These are phyloP conservation scores for Dryadomyces sulphureus DNA, from an alignment of 2,329 filamentous ascomycete species.

Conservation along the genomic window DNA sequence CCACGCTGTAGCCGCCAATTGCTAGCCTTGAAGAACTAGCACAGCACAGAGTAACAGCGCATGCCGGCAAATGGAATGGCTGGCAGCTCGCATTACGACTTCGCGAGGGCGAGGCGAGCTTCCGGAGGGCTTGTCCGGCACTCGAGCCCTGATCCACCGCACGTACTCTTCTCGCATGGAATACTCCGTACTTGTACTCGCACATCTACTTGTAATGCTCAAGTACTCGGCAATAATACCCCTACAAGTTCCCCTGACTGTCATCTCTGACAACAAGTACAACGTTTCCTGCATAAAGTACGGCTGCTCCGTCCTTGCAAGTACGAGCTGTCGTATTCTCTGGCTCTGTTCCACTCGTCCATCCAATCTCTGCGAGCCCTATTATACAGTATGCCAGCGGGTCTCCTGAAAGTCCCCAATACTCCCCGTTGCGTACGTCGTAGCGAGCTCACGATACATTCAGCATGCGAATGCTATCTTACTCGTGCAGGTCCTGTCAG, in stretches of 20 bases:
- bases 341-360: no score
- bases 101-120: neutral
- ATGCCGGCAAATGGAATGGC: neutral
- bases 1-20: neutral
- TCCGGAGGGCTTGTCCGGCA: neutral
- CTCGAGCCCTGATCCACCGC: neutral
- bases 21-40: neutral
- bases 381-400: neutral
- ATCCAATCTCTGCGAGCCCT: no score
- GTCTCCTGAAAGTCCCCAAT: neutral
- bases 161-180: neutral
- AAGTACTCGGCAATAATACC: neutral
- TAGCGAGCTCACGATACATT: neutral
- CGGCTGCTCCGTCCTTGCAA: no score
- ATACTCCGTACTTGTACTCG: neutral
- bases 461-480: neutral
- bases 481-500: neutral
- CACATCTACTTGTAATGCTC: neutral
- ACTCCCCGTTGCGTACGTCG: neutral
- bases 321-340: no score
- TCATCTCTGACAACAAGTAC: no score
- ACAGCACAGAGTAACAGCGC: neutral
- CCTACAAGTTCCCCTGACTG: no score
- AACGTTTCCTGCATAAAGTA: no score
- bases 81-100: neutral